Evolutionary conservation across 257 asterid genomes (phyloP).

Genomic region (Salvia splendens): DNA sequence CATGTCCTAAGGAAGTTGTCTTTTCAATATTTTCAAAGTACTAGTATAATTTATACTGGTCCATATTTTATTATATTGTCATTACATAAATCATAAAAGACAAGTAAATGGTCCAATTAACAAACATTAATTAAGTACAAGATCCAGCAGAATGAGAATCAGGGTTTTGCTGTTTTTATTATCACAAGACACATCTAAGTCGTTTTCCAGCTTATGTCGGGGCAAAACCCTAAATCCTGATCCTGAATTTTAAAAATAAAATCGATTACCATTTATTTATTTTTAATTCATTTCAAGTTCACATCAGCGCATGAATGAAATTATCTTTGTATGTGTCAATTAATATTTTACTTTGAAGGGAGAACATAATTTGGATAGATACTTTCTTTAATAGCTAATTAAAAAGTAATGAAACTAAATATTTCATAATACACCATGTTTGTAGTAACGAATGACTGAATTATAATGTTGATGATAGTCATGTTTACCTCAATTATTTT

Average conservation of each 20-base stretch:
- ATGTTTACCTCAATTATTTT: conserved; percentile 41
- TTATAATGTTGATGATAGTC: conserved; percentile 8
- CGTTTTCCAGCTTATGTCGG: conserved; percentile 40
- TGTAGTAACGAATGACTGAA: neutral
- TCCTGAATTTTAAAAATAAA: conserved; percentile 2
- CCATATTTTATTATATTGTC: too few species aligned
- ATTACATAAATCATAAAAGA: too few species aligned
- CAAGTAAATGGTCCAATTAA: too few species aligned
- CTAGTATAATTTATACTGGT: too few species aligned
- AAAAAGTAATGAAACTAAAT: neutral
- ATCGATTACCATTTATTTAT: neutral
- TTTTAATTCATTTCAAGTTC: neutral
- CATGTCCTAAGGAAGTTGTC: too few species aligned
- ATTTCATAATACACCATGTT: neutral
- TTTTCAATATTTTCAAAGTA: too few species aligned
- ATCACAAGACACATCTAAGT: conserved; percentile 33
- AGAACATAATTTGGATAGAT: neutral
- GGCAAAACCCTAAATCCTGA: conserved; percentile 28
- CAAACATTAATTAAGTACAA: conserved; percentile 28
- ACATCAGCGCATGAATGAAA: conserved; percentile 10
- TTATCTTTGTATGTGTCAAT: neutral
- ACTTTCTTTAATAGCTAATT: neutral
- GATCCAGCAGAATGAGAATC: conserved; percentile 39
- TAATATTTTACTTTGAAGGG: neutral
- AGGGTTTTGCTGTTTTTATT: conserved; percentile 33